Evolutionary conservation across 345 rosid genomes (phyloP).

Genomic region (Eucalyptus paniculata): DNA sequence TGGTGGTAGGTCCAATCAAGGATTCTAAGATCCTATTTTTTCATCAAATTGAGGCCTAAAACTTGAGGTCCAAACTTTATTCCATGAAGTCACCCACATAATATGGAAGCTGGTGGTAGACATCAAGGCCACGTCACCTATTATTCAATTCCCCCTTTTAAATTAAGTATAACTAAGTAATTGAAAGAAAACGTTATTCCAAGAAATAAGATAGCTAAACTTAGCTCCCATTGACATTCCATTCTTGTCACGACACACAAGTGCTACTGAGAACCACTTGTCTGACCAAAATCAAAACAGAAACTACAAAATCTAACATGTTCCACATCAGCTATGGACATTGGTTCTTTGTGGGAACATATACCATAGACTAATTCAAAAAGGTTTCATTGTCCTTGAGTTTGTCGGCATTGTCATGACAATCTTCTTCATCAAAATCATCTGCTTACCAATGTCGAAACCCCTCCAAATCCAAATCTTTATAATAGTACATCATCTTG

Average conservation of each 20-base stretch:
- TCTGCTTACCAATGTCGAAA: background rate
- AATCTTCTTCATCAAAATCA: background rate
- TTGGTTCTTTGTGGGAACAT: background rate
- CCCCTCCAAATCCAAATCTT: background rate
- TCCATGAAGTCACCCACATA: background rate
- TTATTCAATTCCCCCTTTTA: background rate
- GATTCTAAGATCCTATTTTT: background rate
- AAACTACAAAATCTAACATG: background rate
- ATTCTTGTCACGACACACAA: background rate
- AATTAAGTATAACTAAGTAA: background rate
- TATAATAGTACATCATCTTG: background rate
- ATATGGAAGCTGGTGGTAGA: background rate
- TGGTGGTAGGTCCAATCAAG: background rate
- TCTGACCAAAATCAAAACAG: background rate
- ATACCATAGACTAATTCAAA: background rate
- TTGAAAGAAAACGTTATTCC: background rate
- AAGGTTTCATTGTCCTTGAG: background rate
- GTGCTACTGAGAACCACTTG: background rate
- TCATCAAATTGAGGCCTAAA: background rate
- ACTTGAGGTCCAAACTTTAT: background rate
- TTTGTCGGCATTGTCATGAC: background rate
- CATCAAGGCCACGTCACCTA: background rate
- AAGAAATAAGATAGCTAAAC: background rate
- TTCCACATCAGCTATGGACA: background rate
- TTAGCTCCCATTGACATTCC: background rate